These are phyloP conservation scores for Ophiostoma pallidulum DNA, from an alignment of 2,329 filamentous ascomycete species.

Conservation along the genomic window DNA sequence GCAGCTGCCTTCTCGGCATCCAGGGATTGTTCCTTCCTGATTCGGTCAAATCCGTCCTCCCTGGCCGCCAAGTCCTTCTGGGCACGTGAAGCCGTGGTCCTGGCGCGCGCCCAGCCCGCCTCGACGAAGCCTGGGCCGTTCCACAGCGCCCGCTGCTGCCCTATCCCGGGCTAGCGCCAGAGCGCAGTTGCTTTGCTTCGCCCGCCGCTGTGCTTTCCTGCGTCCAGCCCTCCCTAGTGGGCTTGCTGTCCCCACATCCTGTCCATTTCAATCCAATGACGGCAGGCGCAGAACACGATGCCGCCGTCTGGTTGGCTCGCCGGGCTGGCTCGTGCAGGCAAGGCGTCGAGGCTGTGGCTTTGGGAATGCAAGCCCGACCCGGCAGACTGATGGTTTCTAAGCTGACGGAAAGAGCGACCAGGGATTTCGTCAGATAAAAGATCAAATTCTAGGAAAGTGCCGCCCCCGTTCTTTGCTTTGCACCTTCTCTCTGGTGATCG, in stretches of 20 bases:
- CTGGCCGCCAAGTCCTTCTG: not conserved
- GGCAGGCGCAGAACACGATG: not conserved
- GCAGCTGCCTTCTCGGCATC: constrained; percentile 3
- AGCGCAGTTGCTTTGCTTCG: no score
- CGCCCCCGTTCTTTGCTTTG: no score
- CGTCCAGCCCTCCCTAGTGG: no score
- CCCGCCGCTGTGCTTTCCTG: no score
- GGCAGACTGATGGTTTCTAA: not conserved
- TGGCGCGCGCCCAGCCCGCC: not conserved
- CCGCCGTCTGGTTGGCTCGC: not conserved
- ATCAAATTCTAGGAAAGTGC: no score
- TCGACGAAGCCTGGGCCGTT: not conserved
- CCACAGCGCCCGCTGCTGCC: not conserved
- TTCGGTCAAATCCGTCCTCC: not conserved
- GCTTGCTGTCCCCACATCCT: no score
- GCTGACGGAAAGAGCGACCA: not conserved
- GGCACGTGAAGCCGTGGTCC: not conserved
- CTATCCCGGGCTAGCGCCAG: not conserved
- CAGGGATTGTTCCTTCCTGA: constrained; percentile 6
- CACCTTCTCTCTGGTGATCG: no score
- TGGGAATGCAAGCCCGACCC: constrained; percentile 1
- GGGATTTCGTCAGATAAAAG: no score
- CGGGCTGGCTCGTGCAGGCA: not conserved
- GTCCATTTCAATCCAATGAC: not conserved
- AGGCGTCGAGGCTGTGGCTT: constrained; percentile 10